A percentile compares a stretch with the other conserved stretches of the same genome.
Evolutionary conservation across 306 rosid genomes (phyloP).

Genomic region (Spatholobus suberectus): DNA sequence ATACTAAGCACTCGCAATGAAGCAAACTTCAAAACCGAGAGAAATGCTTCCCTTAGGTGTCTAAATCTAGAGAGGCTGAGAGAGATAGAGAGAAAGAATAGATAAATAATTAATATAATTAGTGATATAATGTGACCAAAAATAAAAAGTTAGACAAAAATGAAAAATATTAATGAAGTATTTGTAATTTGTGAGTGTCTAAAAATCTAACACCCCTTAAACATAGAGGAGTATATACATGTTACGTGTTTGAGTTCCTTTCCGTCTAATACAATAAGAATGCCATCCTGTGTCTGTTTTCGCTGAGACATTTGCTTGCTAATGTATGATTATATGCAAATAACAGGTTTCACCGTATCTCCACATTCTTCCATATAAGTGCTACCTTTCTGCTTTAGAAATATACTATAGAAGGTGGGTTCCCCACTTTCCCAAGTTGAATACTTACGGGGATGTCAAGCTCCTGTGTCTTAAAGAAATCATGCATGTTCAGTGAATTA

Average conservation of each 20-base stretch:
- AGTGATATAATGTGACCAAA: too few relatives aligned
- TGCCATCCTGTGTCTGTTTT: not conserved
- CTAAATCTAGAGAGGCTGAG: too few relatives aligned
- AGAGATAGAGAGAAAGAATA: too few relatives aligned
- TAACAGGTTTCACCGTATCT: not conserved
- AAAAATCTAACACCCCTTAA: too few relatives aligned
- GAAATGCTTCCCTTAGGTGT: too few relatives aligned
- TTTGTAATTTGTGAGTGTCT: too few relatives aligned
- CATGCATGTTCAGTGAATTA: not conserved
- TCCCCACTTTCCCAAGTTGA: constrained; percentile 46
- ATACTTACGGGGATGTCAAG: constrained; percentile 40
- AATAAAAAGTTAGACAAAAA: too few relatives aligned
- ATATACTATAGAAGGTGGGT: not conserved
- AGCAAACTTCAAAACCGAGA: not conserved
- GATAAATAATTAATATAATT: too few relatives aligned
- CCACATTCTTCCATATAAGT: not conserved
- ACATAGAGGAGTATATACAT: not conserved
- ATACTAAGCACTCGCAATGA: not conserved
- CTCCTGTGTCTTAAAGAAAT: not conserved
- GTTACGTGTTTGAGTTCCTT: not conserved
- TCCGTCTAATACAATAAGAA: not conserved
- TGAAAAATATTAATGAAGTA: too few relatives aligned
- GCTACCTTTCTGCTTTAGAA: not conserved
- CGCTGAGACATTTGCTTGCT: not conserved
- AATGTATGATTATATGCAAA: not conserved